These are phyloP conservation scores for Apiosordaria backusii DNA, from an alignment of 495 filamentous ascomycete species.

Conservation along the genomic window DNA sequence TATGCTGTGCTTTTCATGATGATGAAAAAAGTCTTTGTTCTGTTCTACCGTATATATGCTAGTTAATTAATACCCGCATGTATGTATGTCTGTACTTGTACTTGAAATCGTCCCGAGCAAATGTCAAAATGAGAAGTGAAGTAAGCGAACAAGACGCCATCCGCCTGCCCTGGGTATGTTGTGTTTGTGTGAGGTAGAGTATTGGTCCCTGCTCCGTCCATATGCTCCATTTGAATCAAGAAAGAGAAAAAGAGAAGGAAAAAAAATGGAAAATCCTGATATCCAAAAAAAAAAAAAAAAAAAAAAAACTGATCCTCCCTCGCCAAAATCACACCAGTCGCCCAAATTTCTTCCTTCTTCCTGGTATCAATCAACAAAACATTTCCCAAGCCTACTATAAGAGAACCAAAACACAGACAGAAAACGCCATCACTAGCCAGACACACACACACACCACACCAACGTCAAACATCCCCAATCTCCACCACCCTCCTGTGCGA, in stretches of 20 bases:
- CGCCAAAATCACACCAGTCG: too few relatives aligned
- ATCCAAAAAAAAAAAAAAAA: constrained; percentile 1
- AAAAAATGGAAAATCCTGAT: not conserved
- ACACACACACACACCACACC: not conserved
- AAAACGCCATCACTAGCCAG: constrained; percentile 4
- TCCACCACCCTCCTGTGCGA: not conserved
- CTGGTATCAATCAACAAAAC: not conserved
- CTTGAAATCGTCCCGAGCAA: too few relatives aligned
- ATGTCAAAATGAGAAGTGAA: not conserved
- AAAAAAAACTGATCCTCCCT: not conserved
- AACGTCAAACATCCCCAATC: not conserved
- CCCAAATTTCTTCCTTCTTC: too few relatives aligned
- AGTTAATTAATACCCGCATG: not conserved
- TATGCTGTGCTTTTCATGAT: not conserved
- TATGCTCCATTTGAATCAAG: too few relatives aligned
- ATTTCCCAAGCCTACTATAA: constrained; percentile 1
- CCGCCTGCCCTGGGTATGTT: too few relatives aligned
- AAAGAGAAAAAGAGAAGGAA: not conserved
- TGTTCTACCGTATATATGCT: not conserved
- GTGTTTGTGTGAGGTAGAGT: too few relatives aligned
- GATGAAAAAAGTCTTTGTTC: not conserved
- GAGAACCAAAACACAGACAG: not conserved
- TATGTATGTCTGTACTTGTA: not conserved
- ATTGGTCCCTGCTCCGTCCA: too few relatives aligned
- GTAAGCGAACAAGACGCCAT: too few relatives aligned